Conservation (phyloP, 495 filamentous ascomycete genomes). For the Eremomyces bilateralis region DNA sequence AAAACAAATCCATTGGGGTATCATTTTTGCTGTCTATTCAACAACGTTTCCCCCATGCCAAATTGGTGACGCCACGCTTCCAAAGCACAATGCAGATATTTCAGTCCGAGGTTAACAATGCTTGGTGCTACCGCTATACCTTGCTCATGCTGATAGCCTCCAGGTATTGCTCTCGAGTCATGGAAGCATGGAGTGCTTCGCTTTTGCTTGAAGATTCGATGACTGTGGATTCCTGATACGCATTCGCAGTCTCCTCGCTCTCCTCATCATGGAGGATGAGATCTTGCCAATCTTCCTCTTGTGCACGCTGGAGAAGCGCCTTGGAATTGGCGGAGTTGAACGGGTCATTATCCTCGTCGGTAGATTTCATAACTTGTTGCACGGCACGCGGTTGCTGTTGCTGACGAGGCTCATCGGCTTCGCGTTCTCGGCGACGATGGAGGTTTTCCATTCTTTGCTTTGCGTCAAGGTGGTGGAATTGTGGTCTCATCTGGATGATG, state of each 20-base stretch:
- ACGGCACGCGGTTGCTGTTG: slow-evolving; percentile 36
- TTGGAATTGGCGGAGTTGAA: slow-evolving; percentile 29
- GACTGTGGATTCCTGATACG: slow-evolving; percentile 38
- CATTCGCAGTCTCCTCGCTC: slow-evolving; percentile 38
- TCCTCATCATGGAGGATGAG: slow-evolving; percentile 15
- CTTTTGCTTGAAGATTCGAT: slow-evolving; percentile 27
- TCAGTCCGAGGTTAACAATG: too few relatives aligned
- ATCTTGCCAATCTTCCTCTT: slow-evolving; percentile 19
- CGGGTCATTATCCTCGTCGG: slow-evolving; percentile 30
- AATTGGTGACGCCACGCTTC: too few relatives aligned
- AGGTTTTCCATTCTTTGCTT: slow-evolving; percentile 26
- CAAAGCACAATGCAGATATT: too few relatives aligned
- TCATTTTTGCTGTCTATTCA: too few relatives aligned
- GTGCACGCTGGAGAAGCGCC: slow-evolving; percentile 30
- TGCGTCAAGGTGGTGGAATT: slow-evolving; percentile 58
- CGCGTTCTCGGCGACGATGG: slow-evolving; percentile 16
- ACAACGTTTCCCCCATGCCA: too few relatives aligned
- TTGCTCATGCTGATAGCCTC: slow-evolving; percentile 43
- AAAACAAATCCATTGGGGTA: too few relatives aligned
- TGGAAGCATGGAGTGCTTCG: slow-evolving; percentile 28
- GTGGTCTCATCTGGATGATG: slow-evolving; percentile 50
- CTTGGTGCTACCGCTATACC: too few relatives aligned
- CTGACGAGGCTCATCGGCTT: slow-evolving; percentile 21
- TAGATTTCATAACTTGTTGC: slow-evolving; percentile 44
- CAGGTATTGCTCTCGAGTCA: slow-evolving; percentile 36